These are phyloP conservation scores for Caryopteris hybrid DNA, from an alignment of 305 asterid genomes.

Conservation along the genomic window DNA sequence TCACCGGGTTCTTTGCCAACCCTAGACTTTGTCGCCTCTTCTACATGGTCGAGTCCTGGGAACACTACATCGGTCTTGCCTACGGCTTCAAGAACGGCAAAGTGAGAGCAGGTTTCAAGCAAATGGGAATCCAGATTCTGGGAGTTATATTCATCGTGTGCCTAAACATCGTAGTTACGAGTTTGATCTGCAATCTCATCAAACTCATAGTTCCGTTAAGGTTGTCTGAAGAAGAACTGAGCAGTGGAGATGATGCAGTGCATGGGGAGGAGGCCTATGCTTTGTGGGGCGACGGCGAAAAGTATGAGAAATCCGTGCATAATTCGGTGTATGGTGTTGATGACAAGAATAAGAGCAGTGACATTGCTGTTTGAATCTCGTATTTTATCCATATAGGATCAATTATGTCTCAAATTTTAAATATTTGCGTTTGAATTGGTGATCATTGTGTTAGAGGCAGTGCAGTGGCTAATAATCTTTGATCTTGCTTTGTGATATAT, in stretches of 20 bases:
- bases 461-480: too few relatives aligned
- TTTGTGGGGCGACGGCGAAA: slow-evolving; percentile 75
- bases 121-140: slow-evolving; percentile 48
- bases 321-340: slow-evolving; percentile 35
- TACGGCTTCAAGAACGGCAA: slow-evolving; percentile 47
- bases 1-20: slow-evolving; percentile 64
- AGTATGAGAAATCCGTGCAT: slow-evolving; percentile 37
- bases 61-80: slow-evolving; percentile 44
- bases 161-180: slow-evolving; percentile 43
- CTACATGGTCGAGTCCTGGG: slow-evolving; percentile 30
- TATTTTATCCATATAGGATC: too few relatives aligned
- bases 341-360: slow-evolving; percentile 16
- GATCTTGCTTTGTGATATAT: not conserved
- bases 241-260: slow-evolving; percentile 54
- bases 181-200: slow-evolving; percentile 49
- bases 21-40: slow-evolving; percentile 50
- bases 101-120: slow-evolving; percentile 40
- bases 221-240: slow-evolving; percentile 52
- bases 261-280: slow-evolving; percentile 87
- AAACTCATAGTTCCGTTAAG: slow-evolving; percentile 46
- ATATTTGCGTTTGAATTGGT: too few relatives aligned
- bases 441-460: too few relatives aligned
- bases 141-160: slow-evolving; percentile 41
- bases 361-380: not conserved
- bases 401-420: too few relatives aligned